These are phyloP conservation scores for Trichophyton benhamiae DNA, from an alignment of 2,329 filamentous ascomycete genomes.

Conservation along the genomic window DNA sequence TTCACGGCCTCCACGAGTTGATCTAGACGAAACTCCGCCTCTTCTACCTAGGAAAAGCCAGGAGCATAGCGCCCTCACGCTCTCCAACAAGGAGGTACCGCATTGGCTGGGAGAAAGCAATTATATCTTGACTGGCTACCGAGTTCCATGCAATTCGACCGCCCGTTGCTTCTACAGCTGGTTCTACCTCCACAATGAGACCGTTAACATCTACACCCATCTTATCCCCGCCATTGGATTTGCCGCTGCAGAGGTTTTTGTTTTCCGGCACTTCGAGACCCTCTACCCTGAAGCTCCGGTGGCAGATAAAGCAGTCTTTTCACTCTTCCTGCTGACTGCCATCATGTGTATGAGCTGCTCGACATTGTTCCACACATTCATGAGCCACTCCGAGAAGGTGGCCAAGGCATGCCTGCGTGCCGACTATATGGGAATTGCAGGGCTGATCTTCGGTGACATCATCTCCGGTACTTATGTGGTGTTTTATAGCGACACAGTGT, in stretches of 20 bases:
- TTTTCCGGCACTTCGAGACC: slow-evolving; percentile 8
- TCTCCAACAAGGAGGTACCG: slow-evolving; percentile 41
- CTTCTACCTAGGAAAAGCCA: neutral
- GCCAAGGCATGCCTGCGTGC: slow-evolving; percentile 16
- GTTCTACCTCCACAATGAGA: slow-evolving; percentile 54
- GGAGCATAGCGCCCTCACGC: slow-evolving; percentile 15
- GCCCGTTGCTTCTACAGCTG: slow-evolving; percentile 45
- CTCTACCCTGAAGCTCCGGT: slow-evolving; percentile 7
- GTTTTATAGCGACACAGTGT: slow-evolving; percentile 20
- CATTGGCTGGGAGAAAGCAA: slow-evolving; percentile 53
- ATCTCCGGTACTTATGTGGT: slow-evolving; percentile 24
- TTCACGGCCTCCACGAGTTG: neutral
- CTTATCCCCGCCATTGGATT: slow-evolving; percentile 54
- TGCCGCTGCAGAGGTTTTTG: slow-evolving; percentile 18
- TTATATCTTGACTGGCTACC: slow-evolving; percentile 55
- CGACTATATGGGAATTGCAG: slow-evolving; percentile 22
- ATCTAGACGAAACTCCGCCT: slow-evolving; percentile 2
- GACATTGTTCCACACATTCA: slow-evolving; percentile 19
- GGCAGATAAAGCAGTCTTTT: slow-evolving; percentile 14
- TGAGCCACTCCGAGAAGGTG: slow-evolving; percentile 18
- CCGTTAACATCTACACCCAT: slow-evolving; percentile 61
- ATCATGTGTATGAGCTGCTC: slow-evolving; percentile 53
- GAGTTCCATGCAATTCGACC: slow-evolving; percentile 50
- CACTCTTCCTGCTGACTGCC: slow-evolving; percentile 59
- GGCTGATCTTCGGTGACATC: slow-evolving; percentile 21